Evolutionary conservation across 2,329 filamentous ascomycete genomes (phyloP).

Genomic region (Rosellinia necatrix): DNA sequence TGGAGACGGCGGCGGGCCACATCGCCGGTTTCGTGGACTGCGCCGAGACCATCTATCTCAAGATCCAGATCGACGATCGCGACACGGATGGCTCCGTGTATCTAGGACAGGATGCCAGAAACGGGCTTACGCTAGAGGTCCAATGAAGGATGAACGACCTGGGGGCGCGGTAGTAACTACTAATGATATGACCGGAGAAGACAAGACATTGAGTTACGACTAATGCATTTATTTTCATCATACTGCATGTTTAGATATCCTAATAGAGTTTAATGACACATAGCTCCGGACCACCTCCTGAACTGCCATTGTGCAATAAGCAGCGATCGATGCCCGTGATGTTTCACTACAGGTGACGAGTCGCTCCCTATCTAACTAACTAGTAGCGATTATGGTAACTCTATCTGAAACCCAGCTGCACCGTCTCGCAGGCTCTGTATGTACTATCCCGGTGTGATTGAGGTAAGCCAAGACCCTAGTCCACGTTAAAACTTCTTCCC

Average conservation of each 20-base stretch:
- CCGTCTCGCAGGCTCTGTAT: background rate
- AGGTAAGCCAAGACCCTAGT: background rate
- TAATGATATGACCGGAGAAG: too few relatives aligned
- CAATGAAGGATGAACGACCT: background rate
- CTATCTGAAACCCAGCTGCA: background rate
- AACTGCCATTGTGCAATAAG: background rate
- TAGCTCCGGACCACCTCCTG: background rate
- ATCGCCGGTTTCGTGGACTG: slow-evolving; percentile 34
- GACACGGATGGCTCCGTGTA: slow-evolving; percentile 36
- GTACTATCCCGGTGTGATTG: too few relatives aligned
- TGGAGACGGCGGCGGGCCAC: slow-evolving; percentile 21
- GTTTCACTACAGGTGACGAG: background rate
- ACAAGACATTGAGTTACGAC: background rate
- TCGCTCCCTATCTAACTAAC: background rate
- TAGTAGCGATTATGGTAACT: background rate
- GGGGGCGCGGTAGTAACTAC: background rate
- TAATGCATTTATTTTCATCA: background rate
- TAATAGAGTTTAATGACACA: background rate
- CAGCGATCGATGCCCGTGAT: background rate
- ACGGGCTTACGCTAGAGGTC: slow-evolving; percentile 33
- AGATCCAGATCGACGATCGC: slow-evolving; percentile 30
- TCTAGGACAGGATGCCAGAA: slow-evolving; percentile 39
- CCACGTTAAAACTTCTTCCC: background rate
- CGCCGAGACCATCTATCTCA: slow-evolving; percentile 36
- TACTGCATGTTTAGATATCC: background rate